A percentile compares a stretch with the other conserved stretches of the same genome.
Conservation (phyloP, 108 stramenopile genomes). For the Craspedostauros australis region DNA sequence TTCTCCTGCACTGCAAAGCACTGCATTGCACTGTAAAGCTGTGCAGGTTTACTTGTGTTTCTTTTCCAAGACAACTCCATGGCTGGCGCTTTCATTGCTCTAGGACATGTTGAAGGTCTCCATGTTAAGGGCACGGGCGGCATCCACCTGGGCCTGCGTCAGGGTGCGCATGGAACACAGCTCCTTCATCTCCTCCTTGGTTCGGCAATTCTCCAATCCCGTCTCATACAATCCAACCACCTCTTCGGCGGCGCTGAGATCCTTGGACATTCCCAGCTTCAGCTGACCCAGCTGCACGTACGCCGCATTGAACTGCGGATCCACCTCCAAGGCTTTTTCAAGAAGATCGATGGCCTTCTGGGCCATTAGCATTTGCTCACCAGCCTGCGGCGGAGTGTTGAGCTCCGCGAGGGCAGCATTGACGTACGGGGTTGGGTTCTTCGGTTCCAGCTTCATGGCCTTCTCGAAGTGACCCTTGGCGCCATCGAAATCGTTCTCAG, state of each 20-base stretch:
- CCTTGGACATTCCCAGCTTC: conserved; percentile 79
- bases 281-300: conserved; percentile 88
- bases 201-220: conserved; percentile 76
- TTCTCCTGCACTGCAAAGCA: not conserved
- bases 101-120: conserved; percentile 81
- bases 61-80: too few relatives aligned
- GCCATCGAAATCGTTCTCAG: conserved; percentile 56
- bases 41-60: too few relatives aligned
- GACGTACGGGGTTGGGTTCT: conserved; percentile 86
- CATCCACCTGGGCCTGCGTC: conserved; percentile 84
- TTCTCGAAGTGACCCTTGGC: conserved; percentile 75
- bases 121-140: conserved; percentile 74
- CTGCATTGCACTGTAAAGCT: too few relatives aligned
- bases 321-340: conserved; percentile 75
- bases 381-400: conserved; percentile 65
- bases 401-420: conserved; percentile 80
- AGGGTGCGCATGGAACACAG: conserved; percentile 80
- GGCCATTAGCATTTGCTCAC: conserved; percentile 61
- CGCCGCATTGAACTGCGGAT: conserved; percentile 86
- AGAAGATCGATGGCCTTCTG: conserved; percentile 56
- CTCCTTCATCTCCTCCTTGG: conserved; percentile 83
- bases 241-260: conserved; percentile 58
- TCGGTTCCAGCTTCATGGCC: conserved; percentile 71
- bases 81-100: too few relatives aligned
- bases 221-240: conserved; percentile 78